Percentiles rank a stretch among this genome's conserved stretches.
phyloP scores from a whole-genome alignment of 352 stramenopile genomes.

The Globisporangium sylvaticum region DNA sequence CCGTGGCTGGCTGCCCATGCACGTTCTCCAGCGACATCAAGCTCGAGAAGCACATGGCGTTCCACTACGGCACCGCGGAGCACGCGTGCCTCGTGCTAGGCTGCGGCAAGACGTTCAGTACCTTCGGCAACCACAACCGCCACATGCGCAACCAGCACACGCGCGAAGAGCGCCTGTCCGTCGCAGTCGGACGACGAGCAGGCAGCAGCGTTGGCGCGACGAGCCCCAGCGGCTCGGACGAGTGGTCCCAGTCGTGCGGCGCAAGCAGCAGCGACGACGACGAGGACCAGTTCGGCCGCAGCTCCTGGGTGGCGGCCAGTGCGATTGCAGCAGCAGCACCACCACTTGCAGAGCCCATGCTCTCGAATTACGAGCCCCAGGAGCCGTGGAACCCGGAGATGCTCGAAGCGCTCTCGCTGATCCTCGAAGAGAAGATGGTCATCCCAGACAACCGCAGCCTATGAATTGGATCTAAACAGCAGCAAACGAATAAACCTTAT shows the following conservation, averaged over 20 bases:
- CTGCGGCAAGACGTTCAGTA: conserved; percentile 63
- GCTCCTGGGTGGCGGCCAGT: background rate
- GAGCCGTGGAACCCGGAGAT: conserved; percentile 37
- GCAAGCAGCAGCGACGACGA: conserved; percentile 1
- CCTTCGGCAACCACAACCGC: conserved; percentile 52
- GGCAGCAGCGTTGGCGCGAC: background rate
- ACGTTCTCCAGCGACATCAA: conserved; percentile 12
- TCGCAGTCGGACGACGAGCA: background rate
- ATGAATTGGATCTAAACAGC: too few relatives aligned
- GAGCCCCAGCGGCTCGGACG: conserved; percentile 8
- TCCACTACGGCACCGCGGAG: conserved; percentile 14
- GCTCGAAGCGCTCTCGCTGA: conserved; percentile 34
- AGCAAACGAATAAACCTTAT: too few relatives aligned
- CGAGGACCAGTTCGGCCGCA: background rate
- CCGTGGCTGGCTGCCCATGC: conserved; percentile 5
- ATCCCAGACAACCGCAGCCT: conserved; percentile 8
- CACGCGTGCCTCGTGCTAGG: conserved; percentile 25
- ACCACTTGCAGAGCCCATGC: background rate
- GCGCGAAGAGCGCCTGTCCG: background rate
- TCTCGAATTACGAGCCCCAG: background rate
- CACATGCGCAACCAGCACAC: conserved; percentile 63
- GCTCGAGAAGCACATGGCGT: conserved; percentile 12
- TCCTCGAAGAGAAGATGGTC: conserved; percentile 33
- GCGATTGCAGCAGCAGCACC: background rate
- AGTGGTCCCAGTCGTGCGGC: conserved; percentile 4